Evolutionary conservation across 1,284 basidiomycete species (phyloP), one percentile per base, ranked within the genome.

Genomic region (Coriolopsis trogii): DNA sequence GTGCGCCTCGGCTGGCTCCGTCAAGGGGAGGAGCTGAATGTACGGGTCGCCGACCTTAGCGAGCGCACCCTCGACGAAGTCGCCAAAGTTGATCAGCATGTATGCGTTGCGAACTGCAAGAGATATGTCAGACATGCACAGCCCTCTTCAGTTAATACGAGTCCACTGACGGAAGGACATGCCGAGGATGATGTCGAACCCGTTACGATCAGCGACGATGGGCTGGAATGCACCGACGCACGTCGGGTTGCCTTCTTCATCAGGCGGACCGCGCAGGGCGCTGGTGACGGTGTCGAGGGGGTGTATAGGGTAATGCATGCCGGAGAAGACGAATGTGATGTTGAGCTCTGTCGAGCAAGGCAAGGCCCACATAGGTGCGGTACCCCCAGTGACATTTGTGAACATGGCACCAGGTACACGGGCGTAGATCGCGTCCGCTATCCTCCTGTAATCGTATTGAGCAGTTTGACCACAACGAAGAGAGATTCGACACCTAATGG

Each of bases 101-200:
- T 86, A 87, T 13, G 77, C 73, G 63, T 89, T 91, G 12, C 88
- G 84, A 49, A 91, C 88, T 90, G 59, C 16, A 28, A 8, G 25
- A 4, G n/a, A 10, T 40, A 39, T 41, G 48, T 36, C 39, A 55
- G 34, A 30, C 24, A 40, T 38, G 25, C 6, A 31, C 20, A 16
- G 34, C 38, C 31, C 23, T 31, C 40, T 16, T 23, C 36, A n/a
- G 46, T 36, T 15, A 16, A 36, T 24, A 58, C 24, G 30, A 34
- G 34, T 23, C 20, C 1, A 73, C 86, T 61, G 67, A 90, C 88
- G 56, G 71, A 90, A 91, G 50, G 78, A 79, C 89, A 91, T 90
- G 51, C 88, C 88, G 51, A 91, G 74, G 61, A 91, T 88, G 75
- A 88, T 81, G 60, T 91, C 88, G 53, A 84, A 89, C 76, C 78